These are phyloP conservation scores for Coniophora puteana DNA, from an alignment of 1,284 basidiomycete species.

Conservation along the genomic window DNA sequence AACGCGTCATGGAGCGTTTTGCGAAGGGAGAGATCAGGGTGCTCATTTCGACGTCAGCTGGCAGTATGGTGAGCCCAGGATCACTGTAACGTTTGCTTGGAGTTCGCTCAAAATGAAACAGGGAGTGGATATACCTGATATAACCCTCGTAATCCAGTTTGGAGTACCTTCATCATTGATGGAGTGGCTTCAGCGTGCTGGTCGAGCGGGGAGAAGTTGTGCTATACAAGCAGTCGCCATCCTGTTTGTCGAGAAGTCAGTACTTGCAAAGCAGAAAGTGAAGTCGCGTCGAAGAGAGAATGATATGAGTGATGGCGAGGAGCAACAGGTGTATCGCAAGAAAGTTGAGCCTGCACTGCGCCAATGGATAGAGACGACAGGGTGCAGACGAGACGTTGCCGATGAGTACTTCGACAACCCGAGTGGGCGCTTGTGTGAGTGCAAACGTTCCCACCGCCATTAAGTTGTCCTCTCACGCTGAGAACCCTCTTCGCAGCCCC, in stretches of 20 bases:
- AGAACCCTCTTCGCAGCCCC: constrained; percentile 5
- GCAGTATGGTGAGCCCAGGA: constrained; percentile 17
- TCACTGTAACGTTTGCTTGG: neutral
- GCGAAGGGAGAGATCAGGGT: constrained; percentile 8
- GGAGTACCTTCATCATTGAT: constrained; percentile 10
- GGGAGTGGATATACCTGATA: constrained; percentile 19
- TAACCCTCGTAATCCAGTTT: constrained; percentile 15
- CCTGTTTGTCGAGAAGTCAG: constrained; percentile 13
- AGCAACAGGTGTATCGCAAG: constrained; percentile 8
- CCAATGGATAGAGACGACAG: constrained; percentile 8
- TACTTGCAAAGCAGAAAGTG: constrained; percentile 3
- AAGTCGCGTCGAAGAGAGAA: neutral
- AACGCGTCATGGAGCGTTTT: constrained; percentile 5
- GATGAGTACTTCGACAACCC: constrained; percentile 16
- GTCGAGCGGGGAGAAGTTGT: constrained; percentile 8
- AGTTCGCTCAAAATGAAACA: neutral
- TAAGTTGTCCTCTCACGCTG: too few relatives aligned
- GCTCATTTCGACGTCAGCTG: constrained; percentile 13
- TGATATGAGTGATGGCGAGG: neutral
- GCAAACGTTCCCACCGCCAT: too few relatives aligned
- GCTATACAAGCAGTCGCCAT: constrained; percentile 6
- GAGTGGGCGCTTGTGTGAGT: neutral
- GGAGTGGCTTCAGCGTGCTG: constrained; percentile 18
- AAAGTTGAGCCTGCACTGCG: constrained; percentile 10
- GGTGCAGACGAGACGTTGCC: constrained; percentile 9